A percentile compares a stretch with the other conserved stretches of the same genome.
These are phyloP conservation scores for Quillaja saponaria DNA, from an alignment of 306 rosid species.

Conservation along the genomic window DNA sequence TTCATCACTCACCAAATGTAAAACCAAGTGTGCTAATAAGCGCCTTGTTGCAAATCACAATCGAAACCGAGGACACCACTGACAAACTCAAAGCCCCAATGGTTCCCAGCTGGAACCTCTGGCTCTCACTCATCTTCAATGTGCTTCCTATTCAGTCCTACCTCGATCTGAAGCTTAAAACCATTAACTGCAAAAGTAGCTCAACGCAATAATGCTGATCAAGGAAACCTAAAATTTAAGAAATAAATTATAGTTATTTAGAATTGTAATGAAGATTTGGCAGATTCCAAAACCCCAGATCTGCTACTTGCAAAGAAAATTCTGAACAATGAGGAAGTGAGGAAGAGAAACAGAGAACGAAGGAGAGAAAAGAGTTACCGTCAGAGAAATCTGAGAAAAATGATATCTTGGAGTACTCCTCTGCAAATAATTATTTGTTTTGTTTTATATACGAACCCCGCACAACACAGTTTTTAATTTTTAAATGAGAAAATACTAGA, in stretches of 20 bases:
- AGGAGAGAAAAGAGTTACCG: constrained; percentile 4
- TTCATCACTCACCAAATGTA: constrained; percentile 40
- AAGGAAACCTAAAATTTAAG: background rate
- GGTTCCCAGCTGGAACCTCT: constrained; percentile 44
- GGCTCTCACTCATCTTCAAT: constrained; percentile 29
- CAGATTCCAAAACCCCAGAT: constrained; percentile 36
- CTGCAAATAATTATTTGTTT: background rate
- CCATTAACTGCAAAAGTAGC: constrained; percentile 3
- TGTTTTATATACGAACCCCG: too few relatives aligned
- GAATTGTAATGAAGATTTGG: background rate
- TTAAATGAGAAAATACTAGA: too few relatives aligned
- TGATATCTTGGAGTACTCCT: background rate
- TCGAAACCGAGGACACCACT: constrained; percentile 46
- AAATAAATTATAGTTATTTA: background rate
- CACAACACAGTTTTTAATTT: too few relatives aligned
- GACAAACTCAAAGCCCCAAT: constrained; percentile 48
- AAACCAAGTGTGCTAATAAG: constrained; percentile 41
- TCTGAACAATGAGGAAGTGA: background rate
- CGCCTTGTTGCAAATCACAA: constrained; percentile 44
- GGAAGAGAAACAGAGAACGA: background rate
- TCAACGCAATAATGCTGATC: constrained; percentile 22
- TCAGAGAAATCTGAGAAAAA: background rate
- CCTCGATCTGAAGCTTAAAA: background rate
- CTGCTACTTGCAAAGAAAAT: constrained; percentile 11
- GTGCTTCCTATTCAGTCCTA: constrained; percentile 4